phyloP scores from a whole-genome alignment of 2,329 filamentous ascomycete species.

The Fusarium liriodendri region DNA sequence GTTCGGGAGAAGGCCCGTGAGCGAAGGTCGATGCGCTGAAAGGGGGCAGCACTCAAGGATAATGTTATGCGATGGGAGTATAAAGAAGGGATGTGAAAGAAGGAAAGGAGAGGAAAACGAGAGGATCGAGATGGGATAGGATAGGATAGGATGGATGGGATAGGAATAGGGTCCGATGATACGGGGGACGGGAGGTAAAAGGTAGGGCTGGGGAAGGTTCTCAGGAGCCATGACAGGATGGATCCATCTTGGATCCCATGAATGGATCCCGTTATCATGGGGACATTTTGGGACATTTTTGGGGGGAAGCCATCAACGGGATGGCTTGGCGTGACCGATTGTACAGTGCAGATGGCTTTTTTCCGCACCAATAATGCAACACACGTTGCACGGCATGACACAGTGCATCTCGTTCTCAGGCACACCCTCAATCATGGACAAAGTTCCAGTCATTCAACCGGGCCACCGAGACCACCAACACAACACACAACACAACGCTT shows the following conservation, averaged over 20 bases:
- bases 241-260: slow-evolving; percentile 6
- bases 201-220: slow-evolving; percentile 38
- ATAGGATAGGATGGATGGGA: not conserved
- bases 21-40: slow-evolving; percentile 30
- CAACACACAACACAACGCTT: not conserved
- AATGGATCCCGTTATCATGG: slow-evolving; percentile 36
- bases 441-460: not conserved
- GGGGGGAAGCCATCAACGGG: slow-evolving; percentile 15
- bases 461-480: slow-evolving; percentile 1
- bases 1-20: slow-evolving; percentile 19
- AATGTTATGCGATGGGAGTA: slow-evolving; percentile 13
- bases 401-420: not conserved
- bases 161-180: slow-evolving; percentile 26
- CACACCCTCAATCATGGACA: not conserved
- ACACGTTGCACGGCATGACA: not conserved
- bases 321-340: slow-evolving; percentile 25
- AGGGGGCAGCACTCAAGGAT: slow-evolving; percentile 33
- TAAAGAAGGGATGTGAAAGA: slow-evolving; percentile 26
- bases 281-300: slow-evolving; percentile 20
- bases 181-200: slow-evolving; percentile 18
- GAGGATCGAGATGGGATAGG: slow-evolving; percentile 27
- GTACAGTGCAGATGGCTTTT: slow-evolving; percentile 5
- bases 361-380: slow-evolving; percentile 4
- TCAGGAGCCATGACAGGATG: slow-evolving; percentile 36
- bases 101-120: slow-evolving; percentile 23